Evolutionary conservation across 257 asterid species (phyloP), one percentile per base, ranked within the genome.

Genomic region (Salvia hispanica): DNA sequence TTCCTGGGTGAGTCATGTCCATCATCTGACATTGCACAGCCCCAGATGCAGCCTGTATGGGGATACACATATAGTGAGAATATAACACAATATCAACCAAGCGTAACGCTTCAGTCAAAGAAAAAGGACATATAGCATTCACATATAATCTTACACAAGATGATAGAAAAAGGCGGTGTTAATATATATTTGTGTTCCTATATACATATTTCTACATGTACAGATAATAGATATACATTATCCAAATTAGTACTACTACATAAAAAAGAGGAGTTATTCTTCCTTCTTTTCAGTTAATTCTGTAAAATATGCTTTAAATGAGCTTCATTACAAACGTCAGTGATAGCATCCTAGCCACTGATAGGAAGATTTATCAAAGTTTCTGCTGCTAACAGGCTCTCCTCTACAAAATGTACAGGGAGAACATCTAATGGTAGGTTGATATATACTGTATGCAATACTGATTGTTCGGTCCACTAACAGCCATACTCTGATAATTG

Each of bases 1-100:
- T 81, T 66, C 96, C 98, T 28, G 96, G 92, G 72, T 81, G 78
- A 65, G 90, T 81, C 95, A 86, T 84, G 79, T 92, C 98, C 84
- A 92, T 87, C 94, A 92, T 79, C 84, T 92, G 98, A 64, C 98
- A 92, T 68, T 92, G 98, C 63, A 89, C 95, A 54, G 98, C 98
- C 45, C 98, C 98, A 40, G 98, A 89, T 37, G 95, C 94, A 72
- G 90, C 96, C 98, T 92, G 74, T 60, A 74, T 14, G 47, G 50
- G 47, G 50, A 72, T 72, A 59, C 15, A 16, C 15, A 16, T 67
- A 34, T 34, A 50, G 48, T 69, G 72, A 68, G 61, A 72, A 50
- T 18, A 28, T 56, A 46, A 52, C 40, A 57, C 9, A n/a, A n/a
- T n/a, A n/a, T n/a, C n/a, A n/a, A n/a, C n/a, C n/a, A 59, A 9